Evolutionary conservation across 1,139 yeast genomes (phyloP).

Genomic region (Yamadazyma trypodendri): DNA sequence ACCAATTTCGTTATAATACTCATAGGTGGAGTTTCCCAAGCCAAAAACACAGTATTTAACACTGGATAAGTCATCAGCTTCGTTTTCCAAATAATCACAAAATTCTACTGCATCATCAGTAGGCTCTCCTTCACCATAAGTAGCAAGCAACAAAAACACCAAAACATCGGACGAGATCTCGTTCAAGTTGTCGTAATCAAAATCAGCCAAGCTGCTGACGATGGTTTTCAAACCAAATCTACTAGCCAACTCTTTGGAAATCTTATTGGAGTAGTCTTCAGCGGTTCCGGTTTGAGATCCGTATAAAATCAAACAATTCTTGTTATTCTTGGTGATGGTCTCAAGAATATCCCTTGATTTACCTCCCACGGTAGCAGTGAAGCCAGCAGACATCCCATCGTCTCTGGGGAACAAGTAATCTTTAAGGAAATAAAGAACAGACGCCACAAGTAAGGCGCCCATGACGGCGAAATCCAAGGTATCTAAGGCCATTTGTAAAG

Average conservation of each 20-base stretch:
- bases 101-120: conserved; percentile 89
- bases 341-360: conserved; percentile 62
- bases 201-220: conserved; percentile 85
- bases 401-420: conserved; percentile 48
- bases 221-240: conserved; percentile 80
- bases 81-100: conserved; percentile 56
- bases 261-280: conserved; percentile 90
- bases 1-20: conserved; percentile 84
- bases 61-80: conserved; percentile 60
- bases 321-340: conserved; percentile 59
- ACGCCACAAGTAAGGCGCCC: conserved; percentile 60
- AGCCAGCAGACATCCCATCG: conserved; percentile 38
- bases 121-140: conserved; percentile 98
- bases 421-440: conserved; percentile 65
- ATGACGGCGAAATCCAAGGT: conserved; percentile 71
- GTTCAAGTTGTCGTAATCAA: conserved; percentile 72
- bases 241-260: conserved; percentile 83
- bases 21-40: conserved; percentile 91
- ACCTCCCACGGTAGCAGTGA: conserved; percentile 36
- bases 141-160: conserved; percentile 78
- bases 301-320: conserved; percentile 78
- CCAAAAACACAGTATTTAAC: conserved; percentile 79
- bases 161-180: conserved; percentile 52
- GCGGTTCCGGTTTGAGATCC: conserved; percentile 99
- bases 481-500: conserved; percentile 49